These are phyloP conservation scores for Paspalum vaginatum DNA, from an alignment of 176 grass and related monocot species.

Conservation along the genomic window DNA sequence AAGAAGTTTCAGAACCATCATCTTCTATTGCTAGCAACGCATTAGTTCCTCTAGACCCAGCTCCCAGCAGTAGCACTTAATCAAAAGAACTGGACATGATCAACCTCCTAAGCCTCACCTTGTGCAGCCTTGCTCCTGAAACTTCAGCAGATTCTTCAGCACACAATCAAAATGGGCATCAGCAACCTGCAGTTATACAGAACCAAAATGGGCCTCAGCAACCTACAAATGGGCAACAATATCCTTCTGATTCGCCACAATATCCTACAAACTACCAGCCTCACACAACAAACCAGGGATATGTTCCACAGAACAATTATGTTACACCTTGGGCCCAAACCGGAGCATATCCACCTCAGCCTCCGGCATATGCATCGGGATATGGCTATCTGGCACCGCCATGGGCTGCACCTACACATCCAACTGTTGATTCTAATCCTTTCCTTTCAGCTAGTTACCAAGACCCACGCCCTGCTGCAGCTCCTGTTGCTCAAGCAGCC, in stretches of 20 bases:
- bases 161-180: slow-evolving; percentile 31
- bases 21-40: slow-evolving; percentile 66
- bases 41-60: slow-evolving; percentile 66
- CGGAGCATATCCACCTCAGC: slow-evolving; percentile 42
- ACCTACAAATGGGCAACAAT: slow-evolving; percentile 26
- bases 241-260: slow-evolving; percentile 25
- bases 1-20: slow-evolving; percentile 41
- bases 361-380: slow-evolving; percentile 41
- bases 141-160: slow-evolving; percentile 41
- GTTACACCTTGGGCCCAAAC: slow-evolving; percentile 81
- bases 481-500: slow-evolving; percentile 29
- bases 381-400: slow-evolving; percentile 53
- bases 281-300: slow-evolving; percentile 47
- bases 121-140: slow-evolving; percentile 50
- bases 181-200: slow-evolving; percentile 32
- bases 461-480: slow-evolving; percentile 28
- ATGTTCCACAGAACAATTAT: slow-evolving; percentile 60
- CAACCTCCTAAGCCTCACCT: slow-evolving; percentile 78
- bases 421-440: slow-evolving; percentile 41
- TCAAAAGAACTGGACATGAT: slow-evolving; percentile 79
- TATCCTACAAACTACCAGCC: slow-evolving; percentile 48
- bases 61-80: slow-evolving; percentile 42
- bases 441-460: slow-evolving; percentile 47
- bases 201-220: slow-evolving; percentile 36
- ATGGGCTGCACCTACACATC: slow-evolving; percentile 37